A percentile compares a stretch with the other conserved stretches of the same genome.
phyloP scores from a whole-genome alignment of 129 eudicot species.

The Ambrosia trifida region DNA sequence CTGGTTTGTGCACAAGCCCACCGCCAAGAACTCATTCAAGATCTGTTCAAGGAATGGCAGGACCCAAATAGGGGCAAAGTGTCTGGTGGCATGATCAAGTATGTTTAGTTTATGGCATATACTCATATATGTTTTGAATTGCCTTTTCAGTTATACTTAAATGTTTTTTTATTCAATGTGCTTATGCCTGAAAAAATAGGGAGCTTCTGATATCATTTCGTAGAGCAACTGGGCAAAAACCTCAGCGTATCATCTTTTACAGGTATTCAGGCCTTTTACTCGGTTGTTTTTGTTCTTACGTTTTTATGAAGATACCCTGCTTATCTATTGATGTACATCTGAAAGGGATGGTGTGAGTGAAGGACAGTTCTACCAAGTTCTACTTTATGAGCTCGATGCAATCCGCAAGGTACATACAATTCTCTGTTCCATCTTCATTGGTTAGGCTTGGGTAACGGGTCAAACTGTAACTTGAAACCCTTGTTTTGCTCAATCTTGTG shows the following conservation, averaged over 20 bases:
- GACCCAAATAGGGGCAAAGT: conserved; percentile 67
- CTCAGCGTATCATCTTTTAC: conserved; percentile 77
- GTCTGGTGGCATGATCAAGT: conserved; percentile 94
- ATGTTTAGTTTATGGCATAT: conserved; percentile 15
- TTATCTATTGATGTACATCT: background rate
- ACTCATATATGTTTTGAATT: background rate
- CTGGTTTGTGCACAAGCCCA: conserved; percentile 93
- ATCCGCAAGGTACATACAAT: conserved; percentile 62
- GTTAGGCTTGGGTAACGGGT: background rate
- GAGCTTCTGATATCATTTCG: conserved; percentile 81
- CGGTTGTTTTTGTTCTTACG: background rate
- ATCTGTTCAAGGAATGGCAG: conserved; percentile 77
- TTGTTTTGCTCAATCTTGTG: background rate
- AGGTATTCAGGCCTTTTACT: conserved; percentile 39
- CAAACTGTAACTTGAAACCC: background rate
- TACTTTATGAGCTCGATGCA: conserved; percentile 90
- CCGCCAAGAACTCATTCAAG: conserved; percentile 89
- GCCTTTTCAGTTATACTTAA: background rate
- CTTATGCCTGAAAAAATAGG: conserved; percentile 37
- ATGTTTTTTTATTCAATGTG: background rate
- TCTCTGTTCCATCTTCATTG: background rate
- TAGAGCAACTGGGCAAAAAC: conserved; percentile 74
- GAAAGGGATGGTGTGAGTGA: conserved; percentile 95
- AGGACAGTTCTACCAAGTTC: conserved; percentile 87
- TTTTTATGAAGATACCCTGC: background rate